phyloP scores from a whole-genome alignment of 2,329 filamentous ascomycete species.

The Daldinia sp. region DNA sequence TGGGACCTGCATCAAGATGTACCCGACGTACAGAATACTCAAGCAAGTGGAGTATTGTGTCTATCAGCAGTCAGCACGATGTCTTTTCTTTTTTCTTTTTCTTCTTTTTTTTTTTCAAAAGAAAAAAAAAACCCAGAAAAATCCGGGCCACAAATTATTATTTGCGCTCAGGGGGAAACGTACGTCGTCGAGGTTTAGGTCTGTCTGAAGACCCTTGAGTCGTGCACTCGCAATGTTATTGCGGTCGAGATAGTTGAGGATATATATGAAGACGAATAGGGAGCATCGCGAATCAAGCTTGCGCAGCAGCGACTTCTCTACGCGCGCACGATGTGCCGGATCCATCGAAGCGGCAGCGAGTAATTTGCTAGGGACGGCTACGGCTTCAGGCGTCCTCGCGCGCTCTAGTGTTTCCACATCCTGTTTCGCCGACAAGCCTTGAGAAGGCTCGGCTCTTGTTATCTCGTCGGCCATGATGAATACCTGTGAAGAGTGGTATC shows the following conservation, averaged over 20 bases:
- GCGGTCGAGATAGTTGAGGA: slow-evolving; percentile 76
- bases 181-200: slow-evolving; percentile 51
- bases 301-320: slow-evolving; percentile 72
- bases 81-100: no score
- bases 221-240: slow-evolving; percentile 75
- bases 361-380: background rate
- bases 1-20: slow-evolving; percentile 70
- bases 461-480: slow-evolving; percentile 40
- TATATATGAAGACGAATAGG: slow-evolving; percentile 78
- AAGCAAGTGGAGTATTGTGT: slow-evolving; percentile 71
- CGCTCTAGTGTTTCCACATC: slow-evolving; percentile 38
- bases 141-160: background rate
- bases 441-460: slow-evolving; percentile 27
- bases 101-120: no score
- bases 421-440: slow-evolving; percentile 24
- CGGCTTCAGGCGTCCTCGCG: slow-evolving; percentile 1
- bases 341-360: slow-evolving; percentile 43
- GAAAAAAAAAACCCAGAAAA: slow-evolving; percentile 26
- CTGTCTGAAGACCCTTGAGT: slow-evolving; percentile 68
- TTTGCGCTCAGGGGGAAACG: background rate
- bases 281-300: slow-evolving; percentile 75
- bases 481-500: background rate
- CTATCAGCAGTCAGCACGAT: slow-evolving; percentile 44
- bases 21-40: slow-evolving; percentile 71
- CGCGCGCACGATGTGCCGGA: slow-evolving; percentile 58